phyloP scores from a whole-genome alignment of 257 asterid species.

The Ocimum tenuiflorum region DNA sequence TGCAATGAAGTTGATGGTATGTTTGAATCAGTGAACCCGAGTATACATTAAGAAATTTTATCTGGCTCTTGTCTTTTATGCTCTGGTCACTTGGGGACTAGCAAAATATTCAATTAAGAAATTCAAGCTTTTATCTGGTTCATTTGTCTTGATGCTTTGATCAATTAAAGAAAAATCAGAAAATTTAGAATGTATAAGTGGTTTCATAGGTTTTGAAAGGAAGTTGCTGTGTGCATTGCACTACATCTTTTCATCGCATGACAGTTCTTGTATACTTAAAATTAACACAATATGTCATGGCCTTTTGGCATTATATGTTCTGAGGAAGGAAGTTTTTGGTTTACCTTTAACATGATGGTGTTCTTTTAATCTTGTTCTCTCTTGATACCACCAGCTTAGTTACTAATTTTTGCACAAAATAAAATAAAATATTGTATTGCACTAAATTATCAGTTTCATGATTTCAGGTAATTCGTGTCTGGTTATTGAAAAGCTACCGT shows the following conservation, averaged over 20 bases:
- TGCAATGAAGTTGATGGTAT: background rate
- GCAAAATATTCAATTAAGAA: too few relatives aligned
- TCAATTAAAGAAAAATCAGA: background rate
- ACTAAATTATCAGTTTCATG: background rate
- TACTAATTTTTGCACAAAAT: background rate
- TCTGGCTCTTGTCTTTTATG: background rate
- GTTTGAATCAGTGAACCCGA: background rate
- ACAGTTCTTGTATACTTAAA: background rate
- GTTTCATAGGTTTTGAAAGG: background rate
- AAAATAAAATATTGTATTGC: background rate
- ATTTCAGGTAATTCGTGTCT: background rate
- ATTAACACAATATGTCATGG: background rate
- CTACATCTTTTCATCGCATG: background rate
- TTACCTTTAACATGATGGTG: too few relatives aligned
- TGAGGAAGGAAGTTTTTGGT: background rate
- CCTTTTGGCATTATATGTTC: background rate
- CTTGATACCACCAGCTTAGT: background rate
- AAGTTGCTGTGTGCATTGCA: background rate
- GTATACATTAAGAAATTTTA: background rate
- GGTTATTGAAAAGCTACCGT: background rate
- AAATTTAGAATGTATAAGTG: background rate
- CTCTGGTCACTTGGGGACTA: too few relatives aligned
- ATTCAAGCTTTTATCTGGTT: background rate
- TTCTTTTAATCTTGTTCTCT: background rate
- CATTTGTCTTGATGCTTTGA: background rate